Percentiles rank a stretch among this genome's conserved stretches.
These are phyloP conservation scores for Aspergillus felis DNA, from an alignment of 2,329 filamentous ascomycete species.

Conservation along the genomic window DNA sequence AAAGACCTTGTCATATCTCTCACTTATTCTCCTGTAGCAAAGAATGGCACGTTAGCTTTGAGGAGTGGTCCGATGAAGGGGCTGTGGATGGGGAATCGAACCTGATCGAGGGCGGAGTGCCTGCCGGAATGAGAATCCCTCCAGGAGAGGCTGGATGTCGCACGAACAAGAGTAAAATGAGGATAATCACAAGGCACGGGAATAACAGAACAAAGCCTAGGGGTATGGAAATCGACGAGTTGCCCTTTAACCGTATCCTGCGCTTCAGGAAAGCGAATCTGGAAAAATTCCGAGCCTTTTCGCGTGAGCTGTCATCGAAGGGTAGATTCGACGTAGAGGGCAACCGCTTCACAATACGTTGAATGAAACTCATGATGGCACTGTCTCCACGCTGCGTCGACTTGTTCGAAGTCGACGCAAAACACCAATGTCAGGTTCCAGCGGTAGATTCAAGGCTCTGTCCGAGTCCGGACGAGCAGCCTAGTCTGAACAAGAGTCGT, in stretches of 20 bases:
- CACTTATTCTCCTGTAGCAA: conserved; percentile 77
- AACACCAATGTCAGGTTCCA: conserved; percentile 9
- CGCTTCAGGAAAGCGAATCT: conserved; percentile 77
- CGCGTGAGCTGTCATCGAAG: conserved; percentile 44
- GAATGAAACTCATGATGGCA: conserved; percentile 51
- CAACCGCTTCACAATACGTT: conserved; percentile 51
- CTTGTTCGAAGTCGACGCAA: conserved; percentile 4
- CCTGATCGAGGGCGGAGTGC: conserved; percentile 85
- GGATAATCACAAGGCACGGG: conserved; percentile 81
- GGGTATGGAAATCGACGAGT: conserved; percentile 88
- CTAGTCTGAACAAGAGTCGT: not conserved
- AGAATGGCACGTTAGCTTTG: conserved; percentile 13
- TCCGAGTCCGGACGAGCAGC: not conserved
- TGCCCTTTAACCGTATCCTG: conserved; percentile 82
- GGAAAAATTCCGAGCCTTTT: conserved; percentile 41
- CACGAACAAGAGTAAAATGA: conserved; percentile 86
- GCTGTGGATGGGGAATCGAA: conserved; percentile 44
- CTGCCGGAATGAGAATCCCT: conserved; percentile 80
- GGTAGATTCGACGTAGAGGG: conserved; percentile 45
- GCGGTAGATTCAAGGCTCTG: conserved; percentile 6
- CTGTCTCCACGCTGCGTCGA: conserved; percentile 22
- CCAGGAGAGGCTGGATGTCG: conserved; percentile 80
- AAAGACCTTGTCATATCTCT: conserved; percentile 96
- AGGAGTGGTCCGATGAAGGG: not conserved
- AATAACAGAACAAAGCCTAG: conserved; percentile 90